A percentile compares a stretch with the other conserved stretches of the same genome.
These are phyloP conservation scores for Baudoinia panamericana DNA, from an alignment of 495 filamentous ascomycete species.

Conservation along the genomic window DNA sequence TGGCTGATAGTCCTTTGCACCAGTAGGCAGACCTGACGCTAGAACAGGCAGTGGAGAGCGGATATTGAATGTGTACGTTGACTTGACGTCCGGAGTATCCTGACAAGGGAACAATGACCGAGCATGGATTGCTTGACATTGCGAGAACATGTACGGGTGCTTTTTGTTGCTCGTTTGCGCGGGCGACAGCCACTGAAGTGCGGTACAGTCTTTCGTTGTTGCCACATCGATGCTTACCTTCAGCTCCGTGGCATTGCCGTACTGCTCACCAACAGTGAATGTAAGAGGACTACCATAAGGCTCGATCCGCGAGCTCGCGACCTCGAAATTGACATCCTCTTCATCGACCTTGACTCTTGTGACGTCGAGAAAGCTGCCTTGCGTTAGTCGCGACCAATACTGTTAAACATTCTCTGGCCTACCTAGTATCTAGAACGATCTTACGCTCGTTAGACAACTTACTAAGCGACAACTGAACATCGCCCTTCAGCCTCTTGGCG, in stretches of 20 bases:
- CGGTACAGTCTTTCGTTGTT: conserved; percentile 79
- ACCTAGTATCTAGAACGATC: conserved; percentile 71
- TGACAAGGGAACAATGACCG: conserved; percentile 91
- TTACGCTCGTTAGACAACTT: conserved; percentile 54
- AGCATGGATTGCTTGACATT: conserved; percentile 93
- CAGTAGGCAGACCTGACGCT: conserved; percentile 67
- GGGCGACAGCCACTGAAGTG: conserved; percentile 83
- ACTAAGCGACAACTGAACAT: conserved; percentile 59
- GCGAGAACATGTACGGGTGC: conserved; percentile 92
- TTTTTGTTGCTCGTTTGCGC: conserved; percentile 87
- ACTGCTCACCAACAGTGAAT: conserved; percentile 43
- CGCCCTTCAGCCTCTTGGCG: conserved; percentile 57
- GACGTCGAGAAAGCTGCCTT: conserved; percentile 49
- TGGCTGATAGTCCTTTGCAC: conserved; percentile 33
- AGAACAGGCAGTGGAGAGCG: conserved; percentile 75
- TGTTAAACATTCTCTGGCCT: not conserved
- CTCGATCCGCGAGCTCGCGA: conserved; percentile 48
- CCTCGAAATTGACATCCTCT: conserved; percentile 47
- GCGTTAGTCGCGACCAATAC: conserved; percentile 1
- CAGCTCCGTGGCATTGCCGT: not conserved
- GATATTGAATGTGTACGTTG: conserved; percentile 76
- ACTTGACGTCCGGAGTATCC: conserved; percentile 92
- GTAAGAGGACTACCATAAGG: conserved; percentile 71
- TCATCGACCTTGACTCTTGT: conserved; percentile 52
- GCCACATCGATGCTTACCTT: conserved; percentile 11